Evolutionary conservation across 2,329 filamentous ascomycete genomes (phyloP).

Genomic region (Sclerotinia minor): DNA sequence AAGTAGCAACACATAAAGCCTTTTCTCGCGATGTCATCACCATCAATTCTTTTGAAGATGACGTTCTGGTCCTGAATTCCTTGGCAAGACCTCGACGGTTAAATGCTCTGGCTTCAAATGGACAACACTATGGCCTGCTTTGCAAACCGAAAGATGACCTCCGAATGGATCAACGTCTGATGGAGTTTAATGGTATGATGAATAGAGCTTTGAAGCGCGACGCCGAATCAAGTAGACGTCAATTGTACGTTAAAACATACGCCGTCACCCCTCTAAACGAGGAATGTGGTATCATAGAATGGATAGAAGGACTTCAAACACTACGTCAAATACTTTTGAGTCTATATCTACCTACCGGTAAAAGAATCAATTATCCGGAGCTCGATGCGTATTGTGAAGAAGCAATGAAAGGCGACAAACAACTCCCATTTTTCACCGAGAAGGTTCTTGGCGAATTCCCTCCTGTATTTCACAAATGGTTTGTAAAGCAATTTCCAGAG

Average conservation of each 20-base stretch:
- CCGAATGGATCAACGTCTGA: constrained; percentile 93
- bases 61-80: constrained; percentile 86
- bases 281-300: constrained; percentile 96
- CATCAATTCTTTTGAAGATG: constrained; percentile 77
- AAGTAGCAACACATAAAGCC: constrained; percentile 74
- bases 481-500: constrained; percentile 90
- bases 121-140: constrained; percentile 81
- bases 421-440: constrained; percentile 71
- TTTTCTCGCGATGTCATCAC: constrained; percentile 86
- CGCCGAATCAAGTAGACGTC: constrained; percentile 83
- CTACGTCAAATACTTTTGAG: constrained; percentile 85
- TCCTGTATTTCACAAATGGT: constrained; percentile 88
- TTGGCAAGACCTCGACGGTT: constrained; percentile 90
- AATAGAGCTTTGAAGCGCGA: constrained; percentile 92
- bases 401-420: constrained; percentile 56
- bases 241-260: constrained; percentile 95
- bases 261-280: constrained; percentile 96
- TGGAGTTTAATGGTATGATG: constrained; percentile 99
- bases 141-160: constrained; percentile 99
- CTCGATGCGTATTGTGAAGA: constrained; percentile 65
- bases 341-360: constrained; percentile 73
- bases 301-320: constrained; percentile 94
- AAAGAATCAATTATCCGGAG: constrained; percentile 67
- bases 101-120: constrained; percentile 84
- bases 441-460: constrained; percentile 67